Percentiles rank a stretch among this genome's conserved stretches.
phyloP scores from a whole-genome alignment of 345 rosid genomes.

The Leavenworthia alabamica region DNA sequence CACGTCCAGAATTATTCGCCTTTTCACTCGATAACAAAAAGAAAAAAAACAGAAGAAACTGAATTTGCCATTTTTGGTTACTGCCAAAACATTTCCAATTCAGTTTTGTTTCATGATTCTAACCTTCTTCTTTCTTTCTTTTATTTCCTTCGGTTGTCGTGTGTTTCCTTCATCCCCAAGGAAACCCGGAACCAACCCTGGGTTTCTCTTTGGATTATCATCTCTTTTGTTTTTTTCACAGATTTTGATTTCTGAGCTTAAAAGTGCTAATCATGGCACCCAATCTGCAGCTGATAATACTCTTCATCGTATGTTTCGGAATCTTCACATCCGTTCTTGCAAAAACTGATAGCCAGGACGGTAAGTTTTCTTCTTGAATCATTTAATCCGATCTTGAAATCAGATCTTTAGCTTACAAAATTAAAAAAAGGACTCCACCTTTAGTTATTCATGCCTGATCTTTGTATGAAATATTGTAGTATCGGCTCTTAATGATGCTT shows the following conservation, averaged over 20 bases:
- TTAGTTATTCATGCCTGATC: background rate
- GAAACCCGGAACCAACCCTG: slow-evolving; percentile 30
- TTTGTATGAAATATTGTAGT: slow-evolving; percentile 36
- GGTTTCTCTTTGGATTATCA: slow-evolving; percentile 26
- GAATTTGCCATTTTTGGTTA: slow-evolving; percentile 17
- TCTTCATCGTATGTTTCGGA: slow-evolving; percentile 34
- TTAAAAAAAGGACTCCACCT: background rate
- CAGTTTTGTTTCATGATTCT: slow-evolving; percentile 19
- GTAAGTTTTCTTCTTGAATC: slow-evolving; percentile 32
- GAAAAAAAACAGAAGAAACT: slow-evolving; percentile 13
- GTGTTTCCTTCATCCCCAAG: slow-evolving; percentile 32
- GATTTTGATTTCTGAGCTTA: background rate
- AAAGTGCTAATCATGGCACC: slow-evolving; percentile 21
- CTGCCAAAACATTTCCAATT: slow-evolving; percentile 18
- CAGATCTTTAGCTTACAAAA: background rate
- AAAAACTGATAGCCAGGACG: slow-evolving; percentile 50
- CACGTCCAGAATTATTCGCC: slow-evolving; percentile 37
- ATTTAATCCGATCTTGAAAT: background rate
- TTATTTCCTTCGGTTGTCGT: slow-evolving; percentile 24
- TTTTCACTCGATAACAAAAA: slow-evolving; percentile 21
- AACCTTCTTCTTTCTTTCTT: slow-evolving; percentile 15
- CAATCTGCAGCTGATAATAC: slow-evolving; percentile 1
- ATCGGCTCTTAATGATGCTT: slow-evolving; percentile 79
- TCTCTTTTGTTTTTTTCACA: background rate
- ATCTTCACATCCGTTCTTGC: slow-evolving; percentile 36